Percentiles rank a stretch among this genome's conserved stretches.
Conservation (phyloP, 805 yeast species). For the Yamadazyma nakazawae region DNA sequence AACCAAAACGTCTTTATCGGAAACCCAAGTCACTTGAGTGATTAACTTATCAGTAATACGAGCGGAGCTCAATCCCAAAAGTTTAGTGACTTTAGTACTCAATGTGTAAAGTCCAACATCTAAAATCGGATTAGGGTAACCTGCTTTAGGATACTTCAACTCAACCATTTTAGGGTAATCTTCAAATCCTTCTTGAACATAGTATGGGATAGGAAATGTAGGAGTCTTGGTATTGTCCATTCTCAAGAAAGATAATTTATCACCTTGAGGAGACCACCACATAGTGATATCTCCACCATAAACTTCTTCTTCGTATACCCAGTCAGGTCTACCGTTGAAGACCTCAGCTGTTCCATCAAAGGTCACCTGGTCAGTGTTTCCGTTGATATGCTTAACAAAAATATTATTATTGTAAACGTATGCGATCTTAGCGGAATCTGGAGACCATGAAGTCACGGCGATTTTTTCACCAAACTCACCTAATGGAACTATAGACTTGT, state of each 20-base stretch:
- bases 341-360: conserved; percentile 50
- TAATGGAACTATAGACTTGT: conserved; percentile 24
- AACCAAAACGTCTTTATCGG: conserved; percentile 44
- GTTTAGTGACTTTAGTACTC: conserved; percentile 16
- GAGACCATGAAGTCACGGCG: conserved; percentile 63
- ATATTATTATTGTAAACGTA: conserved; percentile 57
- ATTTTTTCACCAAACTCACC: conserved; percentile 22
- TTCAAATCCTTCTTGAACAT: conserved; percentile 31
- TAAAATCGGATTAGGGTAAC: conserved; percentile 56
- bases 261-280: conserved; percentile 76
- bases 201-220: conserved; percentile 49
- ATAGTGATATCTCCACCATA: conserved; percentile 51
- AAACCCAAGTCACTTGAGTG: conserved; percentile 62
- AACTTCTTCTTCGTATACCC: conserved; percentile 86
- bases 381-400: conserved; percentile 41
- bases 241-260: conserved; percentile 50
- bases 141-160: conserved; percentile 73
- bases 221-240: conserved; percentile 61
- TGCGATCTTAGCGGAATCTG: conserved; percentile 51
- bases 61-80: conserved; percentile 15
- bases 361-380: conserved; percentile 35
- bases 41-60: conserved; percentile 43
- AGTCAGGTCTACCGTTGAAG: conserved; percentile 70
- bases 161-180: conserved; percentile 47
- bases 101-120: conserved; percentile 44